Percentiles rank a stretch among this genome's conserved stretches.
These are phyloP conservation scores for Helianthus tuberosus DNA, from an alignment of 129 eudicot genomes.

Conservation along the genomic window DNA sequence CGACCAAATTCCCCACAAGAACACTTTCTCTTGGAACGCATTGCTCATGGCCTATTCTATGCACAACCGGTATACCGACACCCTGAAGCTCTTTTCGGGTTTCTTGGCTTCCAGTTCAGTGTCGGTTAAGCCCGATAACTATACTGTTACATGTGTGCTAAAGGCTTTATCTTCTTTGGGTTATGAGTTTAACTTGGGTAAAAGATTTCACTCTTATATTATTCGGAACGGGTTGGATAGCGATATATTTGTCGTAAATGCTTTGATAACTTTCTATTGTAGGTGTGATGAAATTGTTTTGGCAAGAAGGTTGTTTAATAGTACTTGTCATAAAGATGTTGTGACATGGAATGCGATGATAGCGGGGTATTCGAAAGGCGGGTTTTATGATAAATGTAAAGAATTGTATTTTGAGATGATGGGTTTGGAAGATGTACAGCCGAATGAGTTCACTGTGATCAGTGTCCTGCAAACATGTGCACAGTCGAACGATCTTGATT, in stretches of 20 bases:
- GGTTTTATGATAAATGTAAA: conserved; percentile 62
- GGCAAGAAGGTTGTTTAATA: conserved; percentile 63
- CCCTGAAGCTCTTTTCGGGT: conserved; percentile 38
- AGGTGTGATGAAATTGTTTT: conserved; percentile 58
- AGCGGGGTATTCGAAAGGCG: conserved; percentile 74
- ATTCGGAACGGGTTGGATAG: conserved; percentile 49
- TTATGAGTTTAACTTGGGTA: conserved; percentile 16
- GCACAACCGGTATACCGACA: conserved; percentile 32
- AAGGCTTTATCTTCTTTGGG: conserved; percentile 64
- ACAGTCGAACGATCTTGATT: conserved; percentile 59
- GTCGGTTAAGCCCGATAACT: conserved; percentile 54
- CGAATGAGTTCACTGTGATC: conserved; percentile 55
- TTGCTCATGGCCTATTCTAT: conserved; percentile 52
- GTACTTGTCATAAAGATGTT: conserved; percentile 49
- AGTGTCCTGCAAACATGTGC: conserved; percentile 75
- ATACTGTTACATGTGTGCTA: conserved; percentile 60
- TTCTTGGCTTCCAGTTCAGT: conserved; percentile 23
- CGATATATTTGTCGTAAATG: conserved; percentile 67
- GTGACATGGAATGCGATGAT: conserved; percentile 86
- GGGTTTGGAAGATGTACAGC: conserved; percentile 44
- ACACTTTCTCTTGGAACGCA: conserved; percentile 69
- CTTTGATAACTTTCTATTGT: conserved; percentile 56
- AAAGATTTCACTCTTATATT: conserved; percentile 52
- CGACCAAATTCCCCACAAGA: conserved; percentile 66
- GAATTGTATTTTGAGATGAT: conserved; percentile 53